A percentile compares a stretch with the other conserved stretches of the same genome.
phyloP scores from a whole-genome alignment of 345 rosid genomes.

The Carallia pectinifolia region DNA sequence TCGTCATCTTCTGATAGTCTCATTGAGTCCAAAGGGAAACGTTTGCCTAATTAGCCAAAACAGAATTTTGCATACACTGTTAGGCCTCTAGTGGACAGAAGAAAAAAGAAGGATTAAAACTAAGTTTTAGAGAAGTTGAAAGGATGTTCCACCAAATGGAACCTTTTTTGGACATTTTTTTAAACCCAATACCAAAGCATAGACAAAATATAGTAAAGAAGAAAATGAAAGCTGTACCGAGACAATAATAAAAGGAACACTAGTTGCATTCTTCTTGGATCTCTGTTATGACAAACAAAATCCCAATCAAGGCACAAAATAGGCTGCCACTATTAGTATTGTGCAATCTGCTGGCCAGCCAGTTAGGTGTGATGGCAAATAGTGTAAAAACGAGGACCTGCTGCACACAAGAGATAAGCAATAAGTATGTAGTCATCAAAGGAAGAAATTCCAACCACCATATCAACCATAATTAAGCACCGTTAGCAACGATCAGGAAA shows the following conservation, averaged over 20 bases:
- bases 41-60: too few species aligned
- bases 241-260: slow-evolving; percentile 26
- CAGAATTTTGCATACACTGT: too few species aligned
- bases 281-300: slow-evolving; percentile 26
- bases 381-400: slow-evolving; percentile 28
- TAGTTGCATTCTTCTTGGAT: slow-evolving; percentile 28
- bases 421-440: too few species aligned
- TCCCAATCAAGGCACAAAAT: slow-evolving; percentile 35
- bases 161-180: background rate
- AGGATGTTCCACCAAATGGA: background rate
- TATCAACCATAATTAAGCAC: background rate
- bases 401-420: too few species aligned
- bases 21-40: too few species aligned
- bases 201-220: slow-evolving; percentile 34
- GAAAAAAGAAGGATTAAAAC: too few species aligned
- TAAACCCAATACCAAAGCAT: slow-evolving; percentile 20
- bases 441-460: background rate
- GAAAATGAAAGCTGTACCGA: slow-evolving; percentile 34
- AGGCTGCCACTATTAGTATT: slow-evolving; percentile 39
- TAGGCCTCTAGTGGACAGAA: too few species aligned
- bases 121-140: too few species aligned
- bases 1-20: too few species aligned
- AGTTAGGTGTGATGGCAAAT: slow-evolving; percentile 38
- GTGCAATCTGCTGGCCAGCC: slow-evolving; percentile 41
- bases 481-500: too few species aligned